A percentile compares a stretch with the other conserved stretches of the same genome.
Evolutionary conservation across 2,329 filamentous ascomycete species (phyloP).

Genomic region (Seiridium unicorne): DNA sequence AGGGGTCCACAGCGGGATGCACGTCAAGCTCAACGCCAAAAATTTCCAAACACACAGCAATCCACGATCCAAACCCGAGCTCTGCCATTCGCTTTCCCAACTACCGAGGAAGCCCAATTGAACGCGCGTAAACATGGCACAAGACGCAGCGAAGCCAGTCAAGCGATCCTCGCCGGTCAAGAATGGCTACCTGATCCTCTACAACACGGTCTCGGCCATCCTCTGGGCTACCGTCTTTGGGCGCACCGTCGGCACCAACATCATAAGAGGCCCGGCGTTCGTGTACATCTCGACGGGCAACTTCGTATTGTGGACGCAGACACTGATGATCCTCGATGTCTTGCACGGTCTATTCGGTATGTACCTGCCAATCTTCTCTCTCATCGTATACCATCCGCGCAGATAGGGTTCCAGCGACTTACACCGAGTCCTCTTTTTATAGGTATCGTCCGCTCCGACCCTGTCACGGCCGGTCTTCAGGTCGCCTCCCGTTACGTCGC

Average conservation of each 20-base stretch:
- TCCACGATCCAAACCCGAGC: neutral
- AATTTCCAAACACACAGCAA: neutral
- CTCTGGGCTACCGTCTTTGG: slow-evolving; percentile 79
- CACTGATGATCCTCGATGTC: slow-evolving; percentile 78
- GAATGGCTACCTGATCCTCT: slow-evolving; percentile 74
- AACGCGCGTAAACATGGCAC: slow-evolving; percentile 1
- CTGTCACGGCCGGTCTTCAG: slow-evolving; percentile 86
- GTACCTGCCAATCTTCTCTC: slow-evolving; percentile 17
- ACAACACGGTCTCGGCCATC: slow-evolving; percentile 76
- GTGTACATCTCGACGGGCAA: slow-evolving; percentile 63
- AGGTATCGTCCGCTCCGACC: slow-evolving; percentile 83
- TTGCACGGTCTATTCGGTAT: slow-evolving; percentile 75
- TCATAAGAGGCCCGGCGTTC: slow-evolving; percentile 51
- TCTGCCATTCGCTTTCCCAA: too few relatives aligned
- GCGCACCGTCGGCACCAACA: slow-evolving; percentile 58
- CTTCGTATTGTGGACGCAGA: slow-evolving; percentile 80
- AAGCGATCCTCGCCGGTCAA: slow-evolving; percentile 44
- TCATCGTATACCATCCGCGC: neutral
- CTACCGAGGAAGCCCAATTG: neutral
- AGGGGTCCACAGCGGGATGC: slow-evolving; percentile 1
- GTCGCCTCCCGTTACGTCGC: slow-evolving; percentile 84
- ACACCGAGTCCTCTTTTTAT: neutral
- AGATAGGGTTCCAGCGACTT: neutral
- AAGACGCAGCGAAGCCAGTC: slow-evolving; percentile 15
- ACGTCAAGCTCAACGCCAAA: slow-evolving; percentile 7